Conservation (phyloP, 495 filamentous ascomycete species). For the Cladorrhinum samala region DNA sequence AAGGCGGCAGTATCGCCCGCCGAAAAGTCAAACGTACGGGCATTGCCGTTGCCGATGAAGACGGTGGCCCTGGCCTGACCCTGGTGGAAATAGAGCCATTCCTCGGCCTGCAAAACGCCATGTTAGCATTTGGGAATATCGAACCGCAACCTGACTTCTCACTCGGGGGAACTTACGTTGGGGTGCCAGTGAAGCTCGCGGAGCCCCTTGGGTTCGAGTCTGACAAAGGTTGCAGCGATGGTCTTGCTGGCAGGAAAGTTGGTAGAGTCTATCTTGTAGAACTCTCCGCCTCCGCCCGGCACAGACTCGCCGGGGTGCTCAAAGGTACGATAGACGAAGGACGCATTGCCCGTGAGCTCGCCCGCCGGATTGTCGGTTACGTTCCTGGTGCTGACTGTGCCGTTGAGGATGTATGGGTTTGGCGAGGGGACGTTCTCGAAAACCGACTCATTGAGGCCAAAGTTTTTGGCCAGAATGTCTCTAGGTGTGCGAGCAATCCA, state of each 20-base stretch:
- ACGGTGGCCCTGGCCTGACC: constrained; percentile 63
- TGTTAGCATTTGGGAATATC: neutral
- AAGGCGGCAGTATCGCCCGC: constrained; percentile 71
- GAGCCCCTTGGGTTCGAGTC: constrained; percentile 63
- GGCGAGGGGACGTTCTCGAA: constrained; percentile 51
- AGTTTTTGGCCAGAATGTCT: constrained; percentile 59
- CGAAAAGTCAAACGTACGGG: constrained; percentile 68
- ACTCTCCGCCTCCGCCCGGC: constrained; percentile 48
- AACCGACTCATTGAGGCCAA: constrained; percentile 41
- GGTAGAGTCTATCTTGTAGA: constrained; percentile 60
- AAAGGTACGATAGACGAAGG: constrained; percentile 64
- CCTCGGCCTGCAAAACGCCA: constrained; percentile 39
- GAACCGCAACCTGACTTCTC: too few species aligned
- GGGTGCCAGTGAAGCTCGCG: constrained; percentile 75
- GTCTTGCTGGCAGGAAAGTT: constrained; percentile 55
- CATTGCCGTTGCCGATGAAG: constrained; percentile 49
- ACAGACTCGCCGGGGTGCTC: constrained; percentile 52
- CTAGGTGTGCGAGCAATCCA: constrained; percentile 54
- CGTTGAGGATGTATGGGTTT: constrained; percentile 65
- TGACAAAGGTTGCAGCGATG: constrained; percentile 59
- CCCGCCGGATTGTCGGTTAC: constrained; percentile 54
- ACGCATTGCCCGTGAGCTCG: constrained; percentile 40
- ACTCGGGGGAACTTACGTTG: too few species aligned
- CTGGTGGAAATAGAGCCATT: constrained; percentile 71
- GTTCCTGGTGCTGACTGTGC: constrained; percentile 53